Conservation (phyloP, 2,329 filamentous ascomycete species). For the Fusarium nanum region DNA sequence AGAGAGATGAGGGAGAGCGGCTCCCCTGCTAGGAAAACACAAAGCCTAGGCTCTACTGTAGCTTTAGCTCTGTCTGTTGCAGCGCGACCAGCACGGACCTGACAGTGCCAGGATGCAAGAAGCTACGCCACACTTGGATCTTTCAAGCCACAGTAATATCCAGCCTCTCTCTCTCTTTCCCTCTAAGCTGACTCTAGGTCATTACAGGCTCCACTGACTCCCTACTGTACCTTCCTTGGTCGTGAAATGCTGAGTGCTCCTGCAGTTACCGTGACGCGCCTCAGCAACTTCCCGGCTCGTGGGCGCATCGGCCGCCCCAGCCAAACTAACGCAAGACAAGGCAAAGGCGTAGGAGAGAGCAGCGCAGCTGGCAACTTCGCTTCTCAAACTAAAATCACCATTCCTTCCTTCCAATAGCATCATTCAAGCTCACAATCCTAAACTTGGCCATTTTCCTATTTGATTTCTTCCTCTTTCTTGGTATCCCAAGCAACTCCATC, state of each 20-base stretch:
- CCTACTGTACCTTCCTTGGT: constrained; percentile 8
- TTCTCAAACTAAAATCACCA: constrained; percentile 28
- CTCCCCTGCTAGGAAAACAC: constrained; percentile 41
- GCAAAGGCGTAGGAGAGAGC: constrained; percentile 28
- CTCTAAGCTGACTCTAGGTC: neutral
- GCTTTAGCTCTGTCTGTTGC: constrained; percentile 38
- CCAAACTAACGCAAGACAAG: constrained; percentile 38
- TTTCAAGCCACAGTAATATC: constrained; percentile 27
- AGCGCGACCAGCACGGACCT: constrained; percentile 40
- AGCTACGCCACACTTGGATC: constrained; percentile 17
- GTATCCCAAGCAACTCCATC: constrained; percentile 9
- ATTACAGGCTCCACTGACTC: constrained; percentile 14
- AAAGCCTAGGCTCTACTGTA: constrained; percentile 12
- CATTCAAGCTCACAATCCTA: constrained; percentile 10
- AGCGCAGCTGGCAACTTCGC: constrained; percentile 39
- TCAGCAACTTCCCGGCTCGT: constrained; percentile 39
- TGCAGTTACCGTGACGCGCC: constrained; percentile 44
- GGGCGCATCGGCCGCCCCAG: constrained; percentile 38
- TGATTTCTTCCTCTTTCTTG: constrained; percentile 3
- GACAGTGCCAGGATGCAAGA: neutral
- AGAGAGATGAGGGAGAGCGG: constrained; percentile 30
- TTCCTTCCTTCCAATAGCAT: constrained; percentile 28
- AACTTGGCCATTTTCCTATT: neutral
- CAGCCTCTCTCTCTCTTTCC: neutral
- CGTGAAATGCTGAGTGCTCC: constrained; percentile 30